Percentiles rank a stretch among this genome's conserved stretches.
Evolutionary conservation across 2,329 filamentous ascomycete species (phyloP).

Genomic region (Neopestalotiopsis sp.): DNA sequence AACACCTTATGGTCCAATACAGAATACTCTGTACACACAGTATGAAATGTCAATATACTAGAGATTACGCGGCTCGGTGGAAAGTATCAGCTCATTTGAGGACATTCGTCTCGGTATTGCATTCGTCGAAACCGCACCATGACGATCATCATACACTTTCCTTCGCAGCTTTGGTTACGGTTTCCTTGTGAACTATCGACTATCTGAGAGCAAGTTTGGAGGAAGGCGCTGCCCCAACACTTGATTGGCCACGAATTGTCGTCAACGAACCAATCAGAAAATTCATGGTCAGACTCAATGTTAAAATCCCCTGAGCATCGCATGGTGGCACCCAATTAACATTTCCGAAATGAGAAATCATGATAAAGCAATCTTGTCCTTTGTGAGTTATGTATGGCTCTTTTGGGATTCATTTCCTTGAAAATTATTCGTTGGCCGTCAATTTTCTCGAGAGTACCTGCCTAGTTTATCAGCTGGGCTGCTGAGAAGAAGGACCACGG

Average conservation of each 20-base stretch:
- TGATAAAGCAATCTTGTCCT: not conserved
- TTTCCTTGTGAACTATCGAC: slow-evolving; percentile 6
- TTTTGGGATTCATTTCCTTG: not conserved
- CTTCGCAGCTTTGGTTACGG: slow-evolving; percentile 6
- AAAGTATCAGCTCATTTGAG: too few species aligned
- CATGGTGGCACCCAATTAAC: not conserved
- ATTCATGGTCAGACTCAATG: slow-evolving; percentile 22
- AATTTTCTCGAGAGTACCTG: not conserved
- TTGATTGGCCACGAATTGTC: slow-evolving; percentile 18
- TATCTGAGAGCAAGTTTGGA: slow-evolving; percentile 9
- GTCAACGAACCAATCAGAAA: slow-evolving; percentile 31
- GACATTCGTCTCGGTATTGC: too few species aligned
- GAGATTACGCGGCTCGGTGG: too few species aligned
- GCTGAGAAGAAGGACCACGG: not conserved
- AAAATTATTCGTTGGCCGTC: too few species aligned
- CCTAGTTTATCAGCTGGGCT: too few species aligned
- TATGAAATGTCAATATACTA: too few species aligned
- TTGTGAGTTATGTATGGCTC: not conserved
- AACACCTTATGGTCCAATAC: too few species aligned
- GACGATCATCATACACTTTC: too few species aligned
- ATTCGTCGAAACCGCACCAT: too few species aligned
- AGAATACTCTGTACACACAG: too few species aligned
- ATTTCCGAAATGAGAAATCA: not conserved
- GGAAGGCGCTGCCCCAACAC: not conserved
- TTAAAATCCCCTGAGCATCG: not conserved